Conservation (phyloP, 31 red algal species). For the Odonthalia washingtoniensis region DNA sequence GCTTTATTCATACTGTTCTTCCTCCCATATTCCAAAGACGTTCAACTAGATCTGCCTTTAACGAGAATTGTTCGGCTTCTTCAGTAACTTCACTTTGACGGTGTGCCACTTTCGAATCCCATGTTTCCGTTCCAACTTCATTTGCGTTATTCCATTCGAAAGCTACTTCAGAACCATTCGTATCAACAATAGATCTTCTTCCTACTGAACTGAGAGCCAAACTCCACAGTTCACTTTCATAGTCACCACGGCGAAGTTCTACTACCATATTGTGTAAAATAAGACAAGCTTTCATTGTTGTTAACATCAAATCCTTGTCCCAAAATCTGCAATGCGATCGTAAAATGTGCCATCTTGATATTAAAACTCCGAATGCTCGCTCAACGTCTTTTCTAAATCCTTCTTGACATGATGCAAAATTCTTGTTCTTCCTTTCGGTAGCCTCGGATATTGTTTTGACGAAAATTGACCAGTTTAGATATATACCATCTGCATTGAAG, state of each 20-base stretch:
- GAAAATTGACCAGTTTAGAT: constrained; percentile 42
- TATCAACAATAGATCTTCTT: not conserved
- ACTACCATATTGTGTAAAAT: constrained; percentile 54
- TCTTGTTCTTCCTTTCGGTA: constrained; percentile 23
- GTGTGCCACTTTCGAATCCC: not conserved
- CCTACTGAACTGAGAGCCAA: not conserved
- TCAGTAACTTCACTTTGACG: not conserved
- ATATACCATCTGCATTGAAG: constrained; percentile 27
- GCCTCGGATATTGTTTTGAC: constrained; percentile 5
- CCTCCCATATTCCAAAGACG: not conserved
- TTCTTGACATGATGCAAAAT: constrained; percentile 4
- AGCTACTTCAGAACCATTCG: not conserved
- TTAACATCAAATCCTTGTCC: not conserved
- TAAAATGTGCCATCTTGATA: constrained; percentile 22
- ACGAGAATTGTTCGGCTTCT: constrained; percentile 1
- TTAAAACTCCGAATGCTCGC: constrained; percentile 28
- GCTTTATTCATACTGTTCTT: not conserved
- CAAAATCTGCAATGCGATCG: constrained; percentile 12
- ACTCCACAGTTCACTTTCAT: constrained; percentile 4
- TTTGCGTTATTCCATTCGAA: not conserved
- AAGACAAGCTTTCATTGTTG: constrained; percentile 29
- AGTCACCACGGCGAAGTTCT: not conserved
- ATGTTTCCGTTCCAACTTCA: not conserved
- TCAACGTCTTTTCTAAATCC: constrained; percentile 46
- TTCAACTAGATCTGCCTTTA: constrained; percentile 3